A percentile compares a stretch with the other conserved stretches of the same genome.
Evolutionary conservation across 1,139 yeast species (phyloP).

Genomic region (Pichia sp.): DNA sequence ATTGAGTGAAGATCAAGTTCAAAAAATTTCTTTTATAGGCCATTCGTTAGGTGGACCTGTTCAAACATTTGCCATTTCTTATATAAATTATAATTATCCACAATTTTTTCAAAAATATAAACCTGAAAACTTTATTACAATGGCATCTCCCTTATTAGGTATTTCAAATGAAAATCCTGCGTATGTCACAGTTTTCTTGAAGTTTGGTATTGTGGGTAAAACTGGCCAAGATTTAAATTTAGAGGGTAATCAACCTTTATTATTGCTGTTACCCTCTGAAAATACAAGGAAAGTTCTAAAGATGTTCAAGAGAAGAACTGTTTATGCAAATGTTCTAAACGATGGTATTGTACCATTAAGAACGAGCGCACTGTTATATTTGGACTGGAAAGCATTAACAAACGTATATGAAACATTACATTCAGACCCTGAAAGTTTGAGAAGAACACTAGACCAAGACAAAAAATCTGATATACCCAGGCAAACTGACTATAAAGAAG

Average conservation of each 20-base stretch:
- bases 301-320: constrained; percentile 60
- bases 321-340: constrained; percentile 72
- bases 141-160: constrained; percentile 89
- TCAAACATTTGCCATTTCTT: constrained; percentile 88
- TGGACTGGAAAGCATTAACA: constrained; percentile 64
- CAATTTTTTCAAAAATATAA: constrained; percentile 52
- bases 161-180: constrained; percentile 82
- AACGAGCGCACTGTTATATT: constrained; percentile 72
- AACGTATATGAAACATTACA: constrained; percentile 35
- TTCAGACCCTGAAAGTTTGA: background rate
- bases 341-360: constrained; percentile 90
- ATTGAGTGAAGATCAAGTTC: constrained; percentile 28
- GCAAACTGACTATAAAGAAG: background rate
- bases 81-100: constrained; percentile 64
- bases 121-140: constrained; percentile 76
- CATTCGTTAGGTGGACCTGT: constrained; percentile 91
- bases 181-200: constrained; percentile 75
- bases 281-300: constrained; percentile 65
- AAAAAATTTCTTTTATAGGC: constrained; percentile 75
- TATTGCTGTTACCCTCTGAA: constrained; percentile 71
- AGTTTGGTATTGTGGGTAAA: constrained; percentile 85
- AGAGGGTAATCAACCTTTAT: constrained; percentile 52
- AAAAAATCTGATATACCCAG: background rate
- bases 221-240: constrained; percentile 91
- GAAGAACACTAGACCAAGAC: background rate